Base-by-base conservation (phyloP, 1,139 yeast genomes). In the Candida sanyaensis region DNA sequence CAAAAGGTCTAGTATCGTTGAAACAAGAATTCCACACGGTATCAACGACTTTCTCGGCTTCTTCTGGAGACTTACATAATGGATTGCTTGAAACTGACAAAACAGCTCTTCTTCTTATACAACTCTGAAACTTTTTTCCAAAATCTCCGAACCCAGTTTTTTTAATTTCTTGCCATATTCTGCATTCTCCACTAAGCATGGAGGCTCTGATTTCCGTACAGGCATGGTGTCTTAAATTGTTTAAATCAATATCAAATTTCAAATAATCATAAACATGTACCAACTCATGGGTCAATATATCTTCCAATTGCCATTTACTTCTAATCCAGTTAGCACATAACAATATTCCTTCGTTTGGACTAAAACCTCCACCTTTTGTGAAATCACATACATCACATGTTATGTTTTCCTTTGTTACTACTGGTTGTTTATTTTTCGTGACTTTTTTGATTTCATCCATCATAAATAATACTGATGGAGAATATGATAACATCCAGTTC, bases 181-280 rank as follows among this genome's bases (percentile, higher is more conserved):
- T 79, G 67, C 99, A 93, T 63, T 93, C 99, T 7, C 99, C 99
- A 60, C 96, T 88, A 34, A 93, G 74, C 62, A 89, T 86, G 11
- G 96, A 86, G 0, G 99, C 99, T 51, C 99, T 76, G 45, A 93
- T 90, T 68, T 93, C 99, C 0, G 97, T 86, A 66, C 99, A 95
- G 0, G 99, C 99, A 64, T 93, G 99, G 62, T 93, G 99, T 60
- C 83, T 82, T 61, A 95, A 73, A 65, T 93, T 82, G 48, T 77
- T 64, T 84, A 96, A 86, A 64, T 93, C 88, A 8, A 93, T 90
- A 47, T 89, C 75, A 71, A 95, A 93, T 64, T 90, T 86, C 56
- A 90, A 74, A 62, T 91, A 86, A 66, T 93, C 99, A 66, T 90
- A 93, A 46, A 92, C 95, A 66, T 93, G 99, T 23, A 95, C 85